A percentile compares a stretch with the other conserved stretches of the same genome.
phyloP scores from a whole-genome alignment of 495 filamentous ascomycete species.

The Neurospora sp. region DNA sequence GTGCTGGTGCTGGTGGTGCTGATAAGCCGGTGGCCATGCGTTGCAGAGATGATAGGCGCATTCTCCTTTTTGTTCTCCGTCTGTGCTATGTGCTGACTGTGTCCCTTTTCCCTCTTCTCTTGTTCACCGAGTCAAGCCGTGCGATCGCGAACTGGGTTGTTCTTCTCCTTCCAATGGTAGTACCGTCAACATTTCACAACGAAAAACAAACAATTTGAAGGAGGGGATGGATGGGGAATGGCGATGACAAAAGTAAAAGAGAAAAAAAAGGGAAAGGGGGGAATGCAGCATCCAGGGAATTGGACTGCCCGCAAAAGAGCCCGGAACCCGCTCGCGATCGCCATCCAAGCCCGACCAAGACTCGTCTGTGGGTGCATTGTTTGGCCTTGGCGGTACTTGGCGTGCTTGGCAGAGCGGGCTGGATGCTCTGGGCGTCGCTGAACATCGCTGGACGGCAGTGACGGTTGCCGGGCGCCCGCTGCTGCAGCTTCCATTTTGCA shows the following conservation, averaged over 20 bases:
- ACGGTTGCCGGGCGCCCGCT: not conserved
- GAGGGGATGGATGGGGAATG: not conserved
- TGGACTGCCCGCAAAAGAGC: not conserved
- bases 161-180: not conserved
- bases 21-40: not conserved
- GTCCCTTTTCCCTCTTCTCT: not conserved
- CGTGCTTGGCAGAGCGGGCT: not conserved
- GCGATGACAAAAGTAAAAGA: not conserved
- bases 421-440: not conserved
- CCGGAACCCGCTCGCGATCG: not conserved
- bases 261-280: not conserved
- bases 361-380: not conserved
- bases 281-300: not conserved
- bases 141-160: not conserved
- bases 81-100: not conserved
- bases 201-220: not conserved
- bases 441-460: not conserved
- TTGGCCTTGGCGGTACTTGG: not conserved
- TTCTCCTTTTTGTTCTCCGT: not conserved
- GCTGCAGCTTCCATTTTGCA: not conserved
- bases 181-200: not conserved
- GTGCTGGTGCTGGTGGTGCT: not conserved
- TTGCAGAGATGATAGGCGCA: not conserved
- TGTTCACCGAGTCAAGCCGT: not conserved
- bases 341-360: not conserved